Conservation (phyloP, 2,329 filamentous ascomycete genomes). For the Pyrenophora teres region DNA sequence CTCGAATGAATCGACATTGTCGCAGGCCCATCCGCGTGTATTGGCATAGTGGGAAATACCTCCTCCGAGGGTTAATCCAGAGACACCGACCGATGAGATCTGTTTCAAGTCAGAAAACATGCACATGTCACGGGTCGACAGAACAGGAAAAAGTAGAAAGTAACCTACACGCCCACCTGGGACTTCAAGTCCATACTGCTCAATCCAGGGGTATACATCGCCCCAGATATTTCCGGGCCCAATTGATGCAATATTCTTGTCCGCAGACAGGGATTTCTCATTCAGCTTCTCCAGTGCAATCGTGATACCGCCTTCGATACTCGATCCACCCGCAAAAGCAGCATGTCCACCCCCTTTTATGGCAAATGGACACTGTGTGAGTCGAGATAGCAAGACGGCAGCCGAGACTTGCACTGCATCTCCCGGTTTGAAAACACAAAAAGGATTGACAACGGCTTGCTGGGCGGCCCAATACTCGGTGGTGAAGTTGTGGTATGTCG, state of each 20-base stretch:
- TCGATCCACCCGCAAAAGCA: slow-evolving; percentile 35
- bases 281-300: slow-evolving; percentile 35
- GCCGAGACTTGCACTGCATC: slow-evolving; percentile 25
- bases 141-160: not conserved
- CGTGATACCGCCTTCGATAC: slow-evolving; percentile 41
- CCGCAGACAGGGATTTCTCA: slow-evolving; percentile 21
- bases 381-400: slow-evolving; percentile 25
- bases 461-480: slow-evolving; percentile 32
- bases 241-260: slow-evolving; percentile 32
- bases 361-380: slow-evolving; percentile 46
- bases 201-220: slow-evolving; percentile 40
- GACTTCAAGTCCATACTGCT: slow-evolving; percentile 33
- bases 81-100: slow-evolving; percentile 21
- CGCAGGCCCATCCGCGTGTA: slow-evolving; percentile 30
- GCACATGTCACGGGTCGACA: not conserved
- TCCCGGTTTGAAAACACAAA: slow-evolving; percentile 36
- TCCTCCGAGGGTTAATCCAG: slow-evolving; percentile 27
- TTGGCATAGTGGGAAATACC: slow-evolving; percentile 34
- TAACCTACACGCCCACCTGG: slow-evolving; percentile 37
- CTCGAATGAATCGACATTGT: slow-evolving; percentile 44
- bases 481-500: slow-evolving; percentile 28
- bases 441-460: slow-evolving; percentile 29
- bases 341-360: slow-evolving; percentile 46
- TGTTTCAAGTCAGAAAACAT: slow-evolving; percentile 5
- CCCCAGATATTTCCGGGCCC: slow-evolving; percentile 44